These are phyloP conservation scores for Arachnomyces sp. DNA, from an alignment of 2,329 filamentous ascomycete genomes.

Conservation along the genomic window DNA sequence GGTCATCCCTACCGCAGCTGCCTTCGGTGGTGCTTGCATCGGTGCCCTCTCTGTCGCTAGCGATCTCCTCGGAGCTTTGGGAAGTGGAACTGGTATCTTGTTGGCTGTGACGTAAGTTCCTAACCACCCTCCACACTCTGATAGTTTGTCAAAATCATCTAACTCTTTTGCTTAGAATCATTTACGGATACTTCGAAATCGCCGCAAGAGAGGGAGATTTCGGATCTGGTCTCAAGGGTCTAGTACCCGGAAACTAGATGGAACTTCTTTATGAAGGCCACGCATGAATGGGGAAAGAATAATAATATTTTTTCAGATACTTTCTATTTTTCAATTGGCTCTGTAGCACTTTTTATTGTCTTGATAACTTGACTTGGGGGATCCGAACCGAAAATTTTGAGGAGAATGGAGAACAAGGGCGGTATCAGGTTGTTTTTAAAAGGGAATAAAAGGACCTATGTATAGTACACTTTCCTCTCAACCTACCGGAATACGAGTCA, in stretches of 20 bases:
- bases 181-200: constrained; percentile 99
- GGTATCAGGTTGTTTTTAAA: no score
- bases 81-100: constrained; percentile 94
- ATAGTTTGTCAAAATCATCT: constrained; percentile 26
- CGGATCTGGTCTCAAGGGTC: constrained; percentile 59
- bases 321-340: constrained; percentile 13
- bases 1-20: constrained; percentile 94
- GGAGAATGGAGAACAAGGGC: no score
- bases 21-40: constrained; percentile 98
- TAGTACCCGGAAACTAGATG: constrained; percentile 45
- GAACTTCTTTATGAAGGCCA: constrained; percentile 25
- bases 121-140: constrained; percentile 1
- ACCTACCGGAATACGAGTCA: no score
- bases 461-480: no score
- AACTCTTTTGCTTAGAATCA: constrained; percentile 59
- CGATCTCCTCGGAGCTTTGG: constrained; percentile 90
- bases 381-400: no score
- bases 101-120: constrained; percentile 89
- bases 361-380: no score
- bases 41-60: constrained; percentile 91
- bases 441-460: no score
- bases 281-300: constrained; percentile 15
- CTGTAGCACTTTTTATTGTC: no score
- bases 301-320: constrained; percentile 17
- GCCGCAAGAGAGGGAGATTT: constrained; percentile 97